Evolutionary conservation across 2,329 filamentous ascomycete species (phyloP), one percentile per base, ranked within the genome.

Genomic region (Furcasterigmium furcatum): DNA sequence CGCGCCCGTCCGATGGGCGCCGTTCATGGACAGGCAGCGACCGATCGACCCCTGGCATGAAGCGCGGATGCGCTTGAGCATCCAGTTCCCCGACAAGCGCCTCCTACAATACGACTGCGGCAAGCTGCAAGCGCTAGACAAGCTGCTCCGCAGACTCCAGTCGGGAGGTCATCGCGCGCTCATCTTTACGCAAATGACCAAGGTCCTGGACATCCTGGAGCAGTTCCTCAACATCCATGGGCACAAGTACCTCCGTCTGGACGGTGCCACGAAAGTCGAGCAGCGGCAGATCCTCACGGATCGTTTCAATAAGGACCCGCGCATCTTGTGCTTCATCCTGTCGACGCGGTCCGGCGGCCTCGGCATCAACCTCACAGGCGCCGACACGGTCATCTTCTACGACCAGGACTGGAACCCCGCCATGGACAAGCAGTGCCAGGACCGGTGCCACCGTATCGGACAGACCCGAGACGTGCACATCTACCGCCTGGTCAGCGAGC

Each of bases 171-270:
- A 97, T 59, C 88, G 95, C 8, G 94, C 91, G 9, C 76, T 99
- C 42, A 99, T 99, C 62, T 99, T 99, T 66, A 97, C 95, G 1
- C 94, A 99, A 61, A 99, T 99, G 94, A 97, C 94, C 39, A 96
- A 95, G 64, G 94, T 97, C 38, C 77, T 99, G 16, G 92, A 99
- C 63, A 95, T 99, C 45, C 77, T 99, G 3, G 94, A 99, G 64
- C 91, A 94, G 55, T 99, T 99, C 61, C 80, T 99, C 55, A 97
- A 96, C 61, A 96, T 99, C 42, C 92, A 99, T 58, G 92, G 92
- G 1, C 89, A 97, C 71, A 94, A 95, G 46, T 99, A 99, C 61
- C 79, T 99, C 16, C 90, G 94, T 18, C 80, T 99, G 5, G 94
- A 99, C 61, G 94, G 94, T n/a, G 86, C 90, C 6, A 97, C 94